A percentile compares a stretch with the other conserved stretches of the same genome.
phyloP scores from a whole-genome alignment of 139 green algal species.

The Chlamydomonas schloesseri region DNA sequence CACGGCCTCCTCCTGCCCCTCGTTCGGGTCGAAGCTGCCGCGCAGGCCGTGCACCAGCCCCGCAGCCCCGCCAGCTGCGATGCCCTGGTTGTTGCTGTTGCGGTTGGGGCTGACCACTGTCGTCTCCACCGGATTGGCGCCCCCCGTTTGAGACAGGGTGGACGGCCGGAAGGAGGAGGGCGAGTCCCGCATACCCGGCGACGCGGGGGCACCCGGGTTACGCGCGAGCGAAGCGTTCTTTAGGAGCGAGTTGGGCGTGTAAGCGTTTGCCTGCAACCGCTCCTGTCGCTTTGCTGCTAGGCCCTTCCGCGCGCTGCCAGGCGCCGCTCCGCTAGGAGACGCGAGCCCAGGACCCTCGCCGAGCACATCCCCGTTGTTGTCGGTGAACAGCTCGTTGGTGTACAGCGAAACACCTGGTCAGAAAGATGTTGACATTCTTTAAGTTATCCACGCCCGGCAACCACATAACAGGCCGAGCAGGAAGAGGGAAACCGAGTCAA shows the following conservation, averaged over 20 bases:
- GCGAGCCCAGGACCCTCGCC: not conserved
- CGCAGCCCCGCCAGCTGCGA: not conserved
- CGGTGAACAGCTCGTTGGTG: conserved; percentile 59
- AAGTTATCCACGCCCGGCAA: too few relatives aligned
- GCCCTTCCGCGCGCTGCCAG: conserved; percentile 17
- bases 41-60: conserved; percentile 56
- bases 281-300: conserved; percentile 52
- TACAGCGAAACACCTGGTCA: conserved; percentile 41
- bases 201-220: not conserved
- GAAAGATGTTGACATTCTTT: too few relatives aligned
- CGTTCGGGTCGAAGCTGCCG: conserved; percentile 71
- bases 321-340: conserved; percentile 20
- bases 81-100: conserved; percentile 3
- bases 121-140: not conserved
- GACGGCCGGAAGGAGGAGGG: conserved; percentile 11
- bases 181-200: not conserved
- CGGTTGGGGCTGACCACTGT: not conserved
- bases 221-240: conserved; percentile 22
- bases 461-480: too few relatives aligned
- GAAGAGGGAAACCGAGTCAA: too few relatives aligned
- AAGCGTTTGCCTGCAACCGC: conserved; percentile 42
- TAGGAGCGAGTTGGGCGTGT: conserved; percentile 27
- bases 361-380: conserved; percentile 56
- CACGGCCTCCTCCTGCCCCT: conserved; percentile 31
- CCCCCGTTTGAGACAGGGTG: not conserved